phyloP scores from a whole-genome alignment of 1,284 basidiomycete genomes.

The Austroboletus niveus region DNA sequence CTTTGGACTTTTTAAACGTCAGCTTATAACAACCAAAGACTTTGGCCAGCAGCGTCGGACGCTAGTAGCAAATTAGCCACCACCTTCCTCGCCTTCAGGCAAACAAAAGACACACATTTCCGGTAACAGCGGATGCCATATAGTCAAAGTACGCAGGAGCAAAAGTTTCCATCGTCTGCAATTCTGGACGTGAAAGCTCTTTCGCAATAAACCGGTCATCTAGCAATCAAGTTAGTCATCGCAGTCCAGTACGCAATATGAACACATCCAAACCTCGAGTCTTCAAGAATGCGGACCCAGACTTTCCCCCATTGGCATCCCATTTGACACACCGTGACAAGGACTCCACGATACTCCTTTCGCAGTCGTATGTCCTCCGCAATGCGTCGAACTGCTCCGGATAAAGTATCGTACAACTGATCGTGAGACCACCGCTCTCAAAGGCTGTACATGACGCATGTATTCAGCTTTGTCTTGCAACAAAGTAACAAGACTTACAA shows the following conservation, averaged over 20 bases:
- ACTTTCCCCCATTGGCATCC: constrained; percentile 95
- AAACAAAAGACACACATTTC: constrained; percentile 54
- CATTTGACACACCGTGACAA: constrained; percentile 95
- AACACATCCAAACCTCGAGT: constrained; percentile 64
- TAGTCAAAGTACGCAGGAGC: constrained; percentile 98
- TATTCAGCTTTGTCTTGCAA: constrained; percentile 1
- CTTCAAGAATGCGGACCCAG: constrained; percentile 95
- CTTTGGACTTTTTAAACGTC: constrained; percentile 83
- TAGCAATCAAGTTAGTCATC: constrained; percentile 29
- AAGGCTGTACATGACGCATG: constrained; percentile 74
- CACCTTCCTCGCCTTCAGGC: not conserved
- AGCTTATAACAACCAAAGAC: constrained; percentile 98
- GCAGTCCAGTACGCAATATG: not conserved
- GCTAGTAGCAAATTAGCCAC: constrained; percentile 43
- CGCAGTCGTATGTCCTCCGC: constrained; percentile 89
- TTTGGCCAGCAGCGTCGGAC: constrained; percentile 93
- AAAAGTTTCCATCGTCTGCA: constrained; percentile 96
- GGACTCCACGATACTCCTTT: constrained; percentile 91
- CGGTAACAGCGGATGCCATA: constrained; percentile 83
- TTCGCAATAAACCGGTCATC: constrained; percentile 99
- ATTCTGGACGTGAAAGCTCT: constrained; percentile 88
- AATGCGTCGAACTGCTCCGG: constrained; percentile 97
- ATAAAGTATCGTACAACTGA: constrained; percentile 94
- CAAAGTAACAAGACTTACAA: constrained; percentile 44
- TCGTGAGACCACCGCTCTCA: constrained; percentile 88